Conservation (phyloP, 306 rosid species). For the Medicago ruthenica region DNA sequence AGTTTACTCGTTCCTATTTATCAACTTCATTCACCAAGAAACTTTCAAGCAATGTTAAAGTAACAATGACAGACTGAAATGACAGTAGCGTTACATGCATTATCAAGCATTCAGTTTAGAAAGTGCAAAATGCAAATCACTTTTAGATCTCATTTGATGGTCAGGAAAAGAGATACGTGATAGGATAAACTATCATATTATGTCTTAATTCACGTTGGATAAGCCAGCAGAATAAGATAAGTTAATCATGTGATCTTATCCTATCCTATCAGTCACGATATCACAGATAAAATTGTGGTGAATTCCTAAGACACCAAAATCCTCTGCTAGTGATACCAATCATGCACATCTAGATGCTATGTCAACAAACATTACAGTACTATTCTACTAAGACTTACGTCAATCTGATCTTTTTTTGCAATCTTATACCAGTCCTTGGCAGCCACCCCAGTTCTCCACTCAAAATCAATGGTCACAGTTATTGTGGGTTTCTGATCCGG, state of each 20-base stretch:
- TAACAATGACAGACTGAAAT: neutral
- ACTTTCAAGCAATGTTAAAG: conserved; percentile 2
- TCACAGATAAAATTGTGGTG: neutral
- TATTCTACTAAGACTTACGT: conserved; percentile 51
- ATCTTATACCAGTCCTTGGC: conserved; percentile 77
- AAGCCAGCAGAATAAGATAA: no score
- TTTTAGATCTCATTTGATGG: neutral
- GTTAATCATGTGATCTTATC: no score
- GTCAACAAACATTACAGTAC: neutral
- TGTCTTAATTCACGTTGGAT: no score
- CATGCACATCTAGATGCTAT: conserved; percentile 8
- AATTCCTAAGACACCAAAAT: conserved; percentile 1
- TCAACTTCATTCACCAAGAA: conserved; percentile 10
- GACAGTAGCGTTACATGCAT: neutral
- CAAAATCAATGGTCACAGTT: conserved; percentile 60
- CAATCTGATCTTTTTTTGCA: conserved; percentile 77
- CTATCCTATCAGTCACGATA: conserved; percentile 1
- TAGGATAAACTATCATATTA: no score
- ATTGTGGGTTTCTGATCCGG: conserved; percentile 47
- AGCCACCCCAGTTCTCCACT: conserved; percentile 80
- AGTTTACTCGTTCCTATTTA: neutral
- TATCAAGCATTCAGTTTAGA: neutral
- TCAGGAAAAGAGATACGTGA: no score
- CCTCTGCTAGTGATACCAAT: conserved; percentile 29
- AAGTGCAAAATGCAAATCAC: conserved; percentile 3